Evolutionary conservation across 345 rosid genomes (phyloP), one percentile per base, ranked within the genome.

Genomic region (Limnanthes douglasii): DNA sequence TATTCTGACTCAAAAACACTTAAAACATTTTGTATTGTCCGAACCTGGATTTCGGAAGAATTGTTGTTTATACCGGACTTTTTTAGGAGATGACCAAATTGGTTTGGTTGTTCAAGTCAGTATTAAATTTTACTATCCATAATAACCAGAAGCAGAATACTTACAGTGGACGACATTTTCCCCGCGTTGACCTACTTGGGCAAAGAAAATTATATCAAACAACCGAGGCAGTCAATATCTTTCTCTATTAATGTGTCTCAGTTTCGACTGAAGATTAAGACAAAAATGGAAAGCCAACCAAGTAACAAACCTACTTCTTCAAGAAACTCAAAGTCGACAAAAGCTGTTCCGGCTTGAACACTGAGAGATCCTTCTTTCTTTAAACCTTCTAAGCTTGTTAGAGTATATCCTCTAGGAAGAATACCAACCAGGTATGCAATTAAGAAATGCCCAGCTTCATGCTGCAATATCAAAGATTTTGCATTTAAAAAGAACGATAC

Each of bases 401-500:
- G 58, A 0, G 90, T 69, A 41, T 73, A 88, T 39, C 78, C 80
- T 21, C 60, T 74, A 0, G 95, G 97, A 16, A 82, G 93, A 43
- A 82, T 65, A 3, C 93, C 97, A 2, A 75, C 59, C 62, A 86
- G 54, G 57, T 82, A 86, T 10, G 97, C 93, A 23, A 86, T 64
- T 54, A 82, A 60, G 88, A 82, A 78, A 69, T 86, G 97, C n/a
- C 97, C 93, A 28, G 97, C 97, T 69, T 88, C 97, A 33, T 83
- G 97, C 95, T 88, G 65, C 61, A 43, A 18, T n/a, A n/a, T 44
- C 8, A 24, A 33, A 20, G 24, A 9, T 2, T 48, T 34, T 41
- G 34, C 24, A 39, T 38, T 19, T 37, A 0, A 1, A 24, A 6
- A 5, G 4, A 31, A 10, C 2, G 19, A 4, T 26, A 36, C 21